Percentiles rank a stretch among this genome's conserved stretches.
Evolutionary conservation across 306 rosid species (phyloP).

Genomic region (Glycine tomentella): DNA sequence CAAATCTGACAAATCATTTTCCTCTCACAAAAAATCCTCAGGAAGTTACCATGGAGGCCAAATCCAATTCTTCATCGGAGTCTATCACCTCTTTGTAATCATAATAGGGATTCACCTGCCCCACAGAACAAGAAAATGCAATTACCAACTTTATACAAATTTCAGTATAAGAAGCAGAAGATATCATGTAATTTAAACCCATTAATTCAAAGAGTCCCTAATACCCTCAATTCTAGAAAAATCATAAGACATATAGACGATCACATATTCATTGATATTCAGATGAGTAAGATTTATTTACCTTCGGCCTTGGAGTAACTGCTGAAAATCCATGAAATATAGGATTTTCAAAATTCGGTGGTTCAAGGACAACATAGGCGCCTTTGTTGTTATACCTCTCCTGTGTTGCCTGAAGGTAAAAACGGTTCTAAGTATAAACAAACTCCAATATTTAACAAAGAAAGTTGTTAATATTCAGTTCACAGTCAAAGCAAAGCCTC

Average conservation of each 20-base stretch:
- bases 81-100: constrained; percentile 77
- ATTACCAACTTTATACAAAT: neutral
- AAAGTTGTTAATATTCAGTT: neutral
- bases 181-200: constrained; percentile 17
- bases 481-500: neutral
- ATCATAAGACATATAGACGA: neutral
- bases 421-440: constrained; percentile 18
- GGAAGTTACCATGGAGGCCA: constrained; percentile 78
- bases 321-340: constrained; percentile 76
- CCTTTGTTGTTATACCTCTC: constrained; percentile 82
- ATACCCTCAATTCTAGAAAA: neutral
- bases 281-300: constrained; percentile 37
- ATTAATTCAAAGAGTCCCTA: neutral
- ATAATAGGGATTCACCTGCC: constrained; percentile 75
- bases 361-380: constrained; percentile 77
- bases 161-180: constrained; percentile 21
- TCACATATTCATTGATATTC: too few species aligned
- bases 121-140: constrained; percentile 31
- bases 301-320: constrained; percentile 85
- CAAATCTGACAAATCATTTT: constrained; percentile 27
- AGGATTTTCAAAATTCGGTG: constrained; percentile 81
- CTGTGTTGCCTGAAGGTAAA: constrained; percentile 65
- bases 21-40: constrained; percentile 38
- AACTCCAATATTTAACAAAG: constrained; percentile 9
- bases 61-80: constrained; percentile 86